Evolutionary conservation across 331 rosid species (phyloP).

Genomic region (Malus hybrid): DNA sequence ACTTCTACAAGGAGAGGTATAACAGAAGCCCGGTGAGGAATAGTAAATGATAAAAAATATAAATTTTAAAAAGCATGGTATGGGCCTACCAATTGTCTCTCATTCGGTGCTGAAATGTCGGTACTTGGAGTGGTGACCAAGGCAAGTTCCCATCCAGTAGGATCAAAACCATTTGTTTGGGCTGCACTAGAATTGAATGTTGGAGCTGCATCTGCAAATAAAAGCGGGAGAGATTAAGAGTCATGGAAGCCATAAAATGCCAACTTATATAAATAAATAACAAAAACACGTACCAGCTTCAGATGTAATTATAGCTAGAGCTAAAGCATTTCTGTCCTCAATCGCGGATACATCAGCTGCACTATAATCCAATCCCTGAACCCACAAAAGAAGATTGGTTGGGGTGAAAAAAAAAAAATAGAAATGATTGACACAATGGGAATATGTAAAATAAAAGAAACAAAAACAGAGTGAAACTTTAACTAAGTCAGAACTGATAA

Average conservation of each 20-base stretch:
- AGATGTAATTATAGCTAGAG: constrained; percentile 81
- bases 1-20: no score
- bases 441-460: not conserved
- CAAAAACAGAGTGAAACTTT: not conserved
- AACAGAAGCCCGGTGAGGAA: no score
- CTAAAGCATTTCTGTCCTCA: constrained; percentile 89
- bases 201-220: constrained; percentile 43
- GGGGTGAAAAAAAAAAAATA: not conserved
- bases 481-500: not conserved
- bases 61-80: not conserved
- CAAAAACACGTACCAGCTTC: constrained; percentile 35
- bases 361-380: constrained; percentile 72
- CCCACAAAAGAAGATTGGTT: constrained; percentile 11
- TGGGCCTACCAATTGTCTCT: constrained; percentile 84
- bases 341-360: constrained; percentile 53
- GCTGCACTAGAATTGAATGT: constrained; percentile 49
- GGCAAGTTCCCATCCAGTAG: constrained; percentile 98
- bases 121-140: constrained; percentile 85
- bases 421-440: not conserved
- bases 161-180: constrained; percentile 72
- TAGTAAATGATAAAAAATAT: not conserved
- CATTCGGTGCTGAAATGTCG: constrained; percentile 71
- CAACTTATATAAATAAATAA: constrained; percentile 1
- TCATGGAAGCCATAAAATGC: constrained; percentile 15
- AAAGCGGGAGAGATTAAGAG: not conserved